phyloP scores from a whole-genome alignment of 139 green algal species.

The Desmodesmus armatus region DNA sequence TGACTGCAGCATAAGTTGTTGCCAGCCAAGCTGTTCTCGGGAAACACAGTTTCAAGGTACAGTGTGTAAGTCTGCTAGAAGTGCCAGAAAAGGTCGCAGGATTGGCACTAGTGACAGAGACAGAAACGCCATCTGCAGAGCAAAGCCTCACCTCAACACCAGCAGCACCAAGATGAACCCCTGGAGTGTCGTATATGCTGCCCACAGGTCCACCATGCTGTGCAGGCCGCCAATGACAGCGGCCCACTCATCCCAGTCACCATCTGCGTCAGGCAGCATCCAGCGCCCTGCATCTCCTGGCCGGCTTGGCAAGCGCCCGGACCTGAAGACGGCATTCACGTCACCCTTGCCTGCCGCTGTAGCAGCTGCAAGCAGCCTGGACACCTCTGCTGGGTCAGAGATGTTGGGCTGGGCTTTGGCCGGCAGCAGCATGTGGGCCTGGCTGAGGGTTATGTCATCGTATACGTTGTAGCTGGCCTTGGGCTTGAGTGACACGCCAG shows the following conservation, averaged over 20 bases:
- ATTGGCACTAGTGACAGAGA: neutral
- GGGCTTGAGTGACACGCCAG: conserved; percentile 38
- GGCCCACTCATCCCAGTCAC: conserved; percentile 17
- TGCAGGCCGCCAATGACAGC: conserved; percentile 27
- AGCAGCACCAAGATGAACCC: conserved; percentile 53
- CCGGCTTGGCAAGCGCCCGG: neutral
- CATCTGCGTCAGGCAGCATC: conserved; percentile 39
- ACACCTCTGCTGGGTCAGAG: neutral
- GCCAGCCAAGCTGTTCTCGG: neutral
- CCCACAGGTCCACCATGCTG: conserved; percentile 47
- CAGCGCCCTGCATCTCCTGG: conserved; percentile 49
- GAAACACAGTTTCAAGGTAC: too few species aligned
- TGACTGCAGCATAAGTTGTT: neutral
- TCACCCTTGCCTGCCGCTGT: neutral
- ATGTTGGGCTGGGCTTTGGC: conserved; percentile 23
- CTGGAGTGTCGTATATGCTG: conserved; percentile 53
- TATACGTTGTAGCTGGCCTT: conserved; percentile 47
- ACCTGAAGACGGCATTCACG: neutral
- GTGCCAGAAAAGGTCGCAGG: neutral
- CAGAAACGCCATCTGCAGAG: neutral
- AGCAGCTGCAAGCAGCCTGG: neutral
- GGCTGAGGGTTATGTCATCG: conserved; percentile 40
- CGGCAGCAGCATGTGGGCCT: conserved; percentile 36
- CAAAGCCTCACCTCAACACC: conserved; percentile 48
- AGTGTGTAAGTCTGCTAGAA: neutral